Conservation (phyloP, 1,284 basidiomycete genomes). For the Tilletia horrida region DNA sequence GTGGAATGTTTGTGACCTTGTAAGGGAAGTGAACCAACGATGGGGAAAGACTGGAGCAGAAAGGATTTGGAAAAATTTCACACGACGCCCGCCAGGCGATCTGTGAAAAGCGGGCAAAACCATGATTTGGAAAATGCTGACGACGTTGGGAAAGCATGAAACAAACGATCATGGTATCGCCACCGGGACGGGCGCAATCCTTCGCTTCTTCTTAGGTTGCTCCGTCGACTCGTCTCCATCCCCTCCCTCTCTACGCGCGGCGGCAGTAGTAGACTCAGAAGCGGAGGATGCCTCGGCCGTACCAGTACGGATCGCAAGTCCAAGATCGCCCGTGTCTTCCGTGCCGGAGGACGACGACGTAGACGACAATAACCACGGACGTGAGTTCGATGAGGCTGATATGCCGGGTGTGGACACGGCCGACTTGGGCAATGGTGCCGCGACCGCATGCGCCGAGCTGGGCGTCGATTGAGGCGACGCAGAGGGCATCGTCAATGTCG, state of each 20-base stretch:
- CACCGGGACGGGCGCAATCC: slow-evolving; percentile 69
- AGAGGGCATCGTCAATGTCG: slow-evolving; percentile 10
- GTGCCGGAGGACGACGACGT: too few relatives aligned
- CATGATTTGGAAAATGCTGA: not conserved
- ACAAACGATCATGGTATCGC: not conserved
- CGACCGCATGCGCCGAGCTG: slow-evolving; percentile 28
- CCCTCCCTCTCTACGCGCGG: slow-evolving; percentile 24
- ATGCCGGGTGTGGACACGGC: not conserved
- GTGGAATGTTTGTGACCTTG: not conserved
- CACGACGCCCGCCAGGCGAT: too few relatives aligned
- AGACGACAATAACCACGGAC: not conserved
- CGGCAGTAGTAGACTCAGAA: not conserved
- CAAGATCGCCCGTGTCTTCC: not conserved
- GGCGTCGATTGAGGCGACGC: slow-evolving; percentile 8
- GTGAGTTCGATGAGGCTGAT: not conserved
- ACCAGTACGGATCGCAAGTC: not conserved
- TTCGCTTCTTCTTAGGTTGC: slow-evolving; percentile 82
- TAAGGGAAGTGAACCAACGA: not conserved
- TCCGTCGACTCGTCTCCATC: slow-evolving; percentile 46
- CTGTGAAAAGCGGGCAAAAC: not conserved
- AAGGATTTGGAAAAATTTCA: too few relatives aligned
- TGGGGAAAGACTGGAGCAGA: too few relatives aligned
- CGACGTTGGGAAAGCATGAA: not conserved
- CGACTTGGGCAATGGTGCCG: slow-evolving; percentile 25
- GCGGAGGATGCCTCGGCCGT: not conserved